Percentiles rank a stretch among this genome's conserved stretches.
These are phyloP conservation scores for Leishmania braziliensis DNA, from an alignment of 208 protist species.

Conservation along the genomic window DNA sequence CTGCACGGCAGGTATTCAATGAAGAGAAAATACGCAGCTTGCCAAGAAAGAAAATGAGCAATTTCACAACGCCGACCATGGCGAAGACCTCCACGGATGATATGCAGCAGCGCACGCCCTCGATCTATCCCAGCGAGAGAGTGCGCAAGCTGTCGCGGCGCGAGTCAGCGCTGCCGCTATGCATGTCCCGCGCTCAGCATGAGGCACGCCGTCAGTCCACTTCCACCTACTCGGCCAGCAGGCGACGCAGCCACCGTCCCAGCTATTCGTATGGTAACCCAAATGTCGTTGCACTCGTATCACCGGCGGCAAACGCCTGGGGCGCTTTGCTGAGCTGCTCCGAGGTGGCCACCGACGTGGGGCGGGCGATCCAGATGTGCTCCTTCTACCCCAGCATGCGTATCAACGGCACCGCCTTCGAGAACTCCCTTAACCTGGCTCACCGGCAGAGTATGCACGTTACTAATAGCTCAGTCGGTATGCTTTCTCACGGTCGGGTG, in stretches of 20 bases:
- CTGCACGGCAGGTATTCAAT: background rate
- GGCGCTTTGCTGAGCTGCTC: constrained; percentile 7
- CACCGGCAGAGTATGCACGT: constrained; percentile 17
- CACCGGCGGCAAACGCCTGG: constrained; percentile 18
- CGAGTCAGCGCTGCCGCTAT: constrained; percentile 40
- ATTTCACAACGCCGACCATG: background rate
- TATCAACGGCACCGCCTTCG: constrained; percentile 74
- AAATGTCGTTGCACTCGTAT: background rate
- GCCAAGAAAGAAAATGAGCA: constrained; percentile 11
- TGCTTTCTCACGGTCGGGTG: background rate
- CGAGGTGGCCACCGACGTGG: constrained; percentile 26
- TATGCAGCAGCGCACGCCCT: constrained; percentile 6
- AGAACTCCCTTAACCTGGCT: constrained; percentile 52
- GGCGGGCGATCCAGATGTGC: constrained; percentile 68
- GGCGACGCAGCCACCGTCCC: constrained; percentile 3
- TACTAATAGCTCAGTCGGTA: constrained; percentile 6
- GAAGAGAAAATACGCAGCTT: background rate
- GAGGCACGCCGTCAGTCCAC: constrained; percentile 23
- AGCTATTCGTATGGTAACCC: background rate
- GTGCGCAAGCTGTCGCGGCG: constrained; percentile 16
- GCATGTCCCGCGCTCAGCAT: constrained; percentile 50
- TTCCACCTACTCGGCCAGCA: background rate
- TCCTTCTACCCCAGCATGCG: constrained; percentile 74
- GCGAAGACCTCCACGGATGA: background rate
- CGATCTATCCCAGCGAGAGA: constrained; percentile 1